Base-by-base conservation (phyloP, 1,284 basidiomycete genomes). In the Ceratobasidium theobromae region DNA sequence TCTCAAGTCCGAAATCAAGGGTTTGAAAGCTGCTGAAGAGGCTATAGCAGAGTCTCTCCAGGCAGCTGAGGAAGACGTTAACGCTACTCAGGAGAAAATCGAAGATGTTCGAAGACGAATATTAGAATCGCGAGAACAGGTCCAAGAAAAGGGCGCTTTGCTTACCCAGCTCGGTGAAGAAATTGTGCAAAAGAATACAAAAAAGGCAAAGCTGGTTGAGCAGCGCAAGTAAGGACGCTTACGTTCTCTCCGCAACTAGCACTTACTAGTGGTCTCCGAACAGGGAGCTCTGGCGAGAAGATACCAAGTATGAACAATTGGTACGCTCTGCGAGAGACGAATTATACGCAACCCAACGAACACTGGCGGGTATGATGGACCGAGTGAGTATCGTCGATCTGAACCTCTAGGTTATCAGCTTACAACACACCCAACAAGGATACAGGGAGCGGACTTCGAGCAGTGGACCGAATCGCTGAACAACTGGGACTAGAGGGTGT, bases 281-380 rank as follows among this genome's bases (percentile, higher is more conserved):
- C 68, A 82, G 79, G 70, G 93, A 95, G 68, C 77, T 95, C 27
- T 98, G 97, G 96, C 85, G 95, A 72, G 93, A 98, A 75, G 95
- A 98, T 71, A 88, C 92, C 0, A 95, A 93, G 76, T 78, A 97
- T 30, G 85, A 89, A 67, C 89, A 88, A 68, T 81, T 88, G 21
- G 86, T 91, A 1, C 82, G 82, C 32, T 86, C 91, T 69, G 93
- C 93, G 1, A 81, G 81, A 16, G 89, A 91, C 67, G 89, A 97
- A 76, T 79, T 96, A 69, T 84, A 88, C 71, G 82, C 82, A 2
- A 87, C 93, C 0, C 91, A 98, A 76, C 82, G 95, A 64, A 79
- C 79, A 14, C 79, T 99, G 41, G 87, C 90, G 3, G 82, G 88
- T 14, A 98, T 95, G 87, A 97, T 98, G 93, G 95, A 98, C 76